Percentiles rank a stretch among this genome's conserved stretches.
Conservation (phyloP, 331 rosid genomes). For the Malus hybrid region DNA sequence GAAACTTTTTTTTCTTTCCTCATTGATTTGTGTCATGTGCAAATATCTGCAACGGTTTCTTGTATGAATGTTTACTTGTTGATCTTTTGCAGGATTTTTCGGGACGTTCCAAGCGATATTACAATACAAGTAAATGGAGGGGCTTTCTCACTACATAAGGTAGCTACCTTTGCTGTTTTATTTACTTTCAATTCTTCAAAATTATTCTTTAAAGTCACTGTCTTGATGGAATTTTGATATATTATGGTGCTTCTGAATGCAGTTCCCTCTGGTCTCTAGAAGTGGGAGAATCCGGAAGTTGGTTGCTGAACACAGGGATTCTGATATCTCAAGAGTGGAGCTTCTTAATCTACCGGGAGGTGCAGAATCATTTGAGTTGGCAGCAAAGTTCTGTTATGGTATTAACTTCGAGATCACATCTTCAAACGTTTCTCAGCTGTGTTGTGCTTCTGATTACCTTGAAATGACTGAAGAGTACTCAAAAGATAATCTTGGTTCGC, state of each 20-base stretch:
- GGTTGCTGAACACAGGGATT: constrained; percentile 90
- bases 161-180: constrained; percentile 8
- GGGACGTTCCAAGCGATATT: constrained; percentile 95
- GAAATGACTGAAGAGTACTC: constrained; percentile 96
- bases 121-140: constrained; percentile 77
- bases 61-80: constrained; percentile 15
- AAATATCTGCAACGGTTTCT: neutral
- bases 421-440: constrained; percentile 73
- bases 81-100: constrained; percentile 70
- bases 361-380: constrained; percentile 82
- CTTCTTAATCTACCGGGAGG: constrained; percentile 92
- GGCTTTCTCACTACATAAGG: constrained; percentile 84
- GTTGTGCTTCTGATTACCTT: constrained; percentile 78
- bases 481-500: constrained; percentile 76
- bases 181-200: neutral
- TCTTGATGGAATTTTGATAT: neutral
- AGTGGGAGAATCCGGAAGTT: constrained; percentile 84
- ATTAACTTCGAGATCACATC: constrained; percentile 92
- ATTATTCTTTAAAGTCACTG: neutral
- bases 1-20: neutral
- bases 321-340: constrained; percentile 88
- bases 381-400: constrained; percentile 95
- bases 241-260: constrained; percentile 18
- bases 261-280: constrained; percentile 98
- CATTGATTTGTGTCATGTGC: neutral